phyloP scores from a whole-genome alignment of 73 alveolate species.

The Paramecium primaurelia region DNA sequence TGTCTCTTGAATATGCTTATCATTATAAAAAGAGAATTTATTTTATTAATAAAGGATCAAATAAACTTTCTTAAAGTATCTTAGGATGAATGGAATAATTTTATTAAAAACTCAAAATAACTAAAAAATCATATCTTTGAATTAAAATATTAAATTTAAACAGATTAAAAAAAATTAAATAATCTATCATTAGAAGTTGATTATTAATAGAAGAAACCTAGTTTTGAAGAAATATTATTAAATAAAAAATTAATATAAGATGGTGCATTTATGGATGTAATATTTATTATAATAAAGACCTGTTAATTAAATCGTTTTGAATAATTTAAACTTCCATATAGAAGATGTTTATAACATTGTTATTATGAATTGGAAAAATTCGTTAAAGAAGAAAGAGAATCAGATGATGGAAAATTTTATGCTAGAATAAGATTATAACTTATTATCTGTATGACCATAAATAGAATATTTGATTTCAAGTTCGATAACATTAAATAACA shows the following conservation, averaged over 20 bases:
- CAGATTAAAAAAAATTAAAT: neutral
- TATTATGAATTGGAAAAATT: neutral
- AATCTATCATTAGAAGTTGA: neutral
- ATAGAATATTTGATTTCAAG: neutral
- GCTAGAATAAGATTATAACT: neutral
- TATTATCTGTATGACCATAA: neutral
- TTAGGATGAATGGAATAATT: neutral
- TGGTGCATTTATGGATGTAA: neutral
- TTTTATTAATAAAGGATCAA: neutral
- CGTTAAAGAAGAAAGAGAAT: neutral
- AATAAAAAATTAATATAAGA: neutral
- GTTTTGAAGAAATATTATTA: neutral
- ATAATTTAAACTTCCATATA: neutral
- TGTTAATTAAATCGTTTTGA: neutral
- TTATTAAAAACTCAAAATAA: neutral
- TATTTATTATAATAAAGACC: neutral
- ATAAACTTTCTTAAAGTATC: neutral
- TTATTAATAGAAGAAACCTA: no score
- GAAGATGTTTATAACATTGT: neutral
- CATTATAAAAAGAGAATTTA: neutral
- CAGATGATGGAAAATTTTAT: neutral
- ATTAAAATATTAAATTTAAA: neutral
- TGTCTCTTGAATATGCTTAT: neutral
- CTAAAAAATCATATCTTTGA: neutral
- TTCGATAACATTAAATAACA: neutral